Conservation (phyloP, 2,329 filamentous ascomycete species). For the Neobulgaria alba region DNA sequence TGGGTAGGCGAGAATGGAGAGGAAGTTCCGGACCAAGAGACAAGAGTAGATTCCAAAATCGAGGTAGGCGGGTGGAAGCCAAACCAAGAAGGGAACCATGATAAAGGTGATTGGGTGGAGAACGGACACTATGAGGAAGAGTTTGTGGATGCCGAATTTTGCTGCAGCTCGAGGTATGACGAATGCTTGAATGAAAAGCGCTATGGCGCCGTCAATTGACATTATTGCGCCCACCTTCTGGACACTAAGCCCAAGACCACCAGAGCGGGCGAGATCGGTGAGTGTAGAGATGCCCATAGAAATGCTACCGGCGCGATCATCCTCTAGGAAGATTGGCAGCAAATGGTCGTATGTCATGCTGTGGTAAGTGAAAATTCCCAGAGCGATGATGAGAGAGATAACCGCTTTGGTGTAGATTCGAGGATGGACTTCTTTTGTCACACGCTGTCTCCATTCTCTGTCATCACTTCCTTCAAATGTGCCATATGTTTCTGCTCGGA, state of each 20-base stretch:
- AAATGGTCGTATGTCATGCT: constrained; percentile 93
- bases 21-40: constrained; percentile 43
- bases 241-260: constrained; percentile 54
- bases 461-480: constrained; percentile 44
- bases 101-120: constrained; percentile 55
- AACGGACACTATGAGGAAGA: constrained; percentile 47
- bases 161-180: constrained; percentile 53
- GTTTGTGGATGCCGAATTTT: constrained; percentile 48
- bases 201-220: constrained; percentile 50
- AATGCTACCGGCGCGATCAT: constrained; percentile 37
- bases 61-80: constrained; percentile 41
- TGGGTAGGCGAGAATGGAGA: constrained; percentile 56
- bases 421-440: constrained; percentile 20
- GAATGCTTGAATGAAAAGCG: constrained; percentile 49
- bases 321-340: constrained; percentile 87
- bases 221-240: constrained; percentile 54
- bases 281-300: constrained; percentile 1
- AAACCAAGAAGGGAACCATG: constrained; percentile 49
- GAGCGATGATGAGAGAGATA: constrained; percentile 66
- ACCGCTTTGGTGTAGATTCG: constrained; percentile 55
- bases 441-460: constrained; percentile 25
- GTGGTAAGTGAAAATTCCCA: constrained; percentile 90
- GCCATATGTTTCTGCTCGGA: constrained; percentile 72
- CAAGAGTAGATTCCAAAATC: constrained; percentile 47
- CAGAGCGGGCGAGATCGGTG: constrained; percentile 47